Conservation (phyloP, 441 rosid species). For the Hura crepitans region DNA sequence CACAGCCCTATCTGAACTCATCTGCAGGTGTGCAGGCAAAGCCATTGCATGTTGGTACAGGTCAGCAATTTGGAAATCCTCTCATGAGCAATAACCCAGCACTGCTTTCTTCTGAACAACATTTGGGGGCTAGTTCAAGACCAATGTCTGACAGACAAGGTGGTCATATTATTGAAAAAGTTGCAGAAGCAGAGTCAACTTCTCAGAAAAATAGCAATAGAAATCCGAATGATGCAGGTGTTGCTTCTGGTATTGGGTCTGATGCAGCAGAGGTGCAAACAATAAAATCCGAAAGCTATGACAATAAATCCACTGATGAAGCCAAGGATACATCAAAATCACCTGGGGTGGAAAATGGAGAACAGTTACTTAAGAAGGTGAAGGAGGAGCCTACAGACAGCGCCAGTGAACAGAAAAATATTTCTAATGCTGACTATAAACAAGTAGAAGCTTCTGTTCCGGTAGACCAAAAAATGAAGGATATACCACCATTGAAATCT, state of each 20-base stretch:
- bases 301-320: slow-evolving; percentile 28
- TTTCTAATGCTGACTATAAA: slow-evolving; percentile 27
- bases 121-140: slow-evolving; percentile 29
- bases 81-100: slow-evolving; percentile 29
- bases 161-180: slow-evolving; percentile 29
- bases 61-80: slow-evolving; percentile 32
- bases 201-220: slow-evolving; percentile 29
- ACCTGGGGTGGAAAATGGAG: slow-evolving; percentile 27
- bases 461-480: slow-evolving; percentile 33
- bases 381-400: slow-evolving; percentile 36
- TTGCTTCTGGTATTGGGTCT: slow-evolving; percentile 20
- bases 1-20: slow-evolving; percentile 35
- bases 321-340: slow-evolving; percentile 29
- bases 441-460: slow-evolving; percentile 18
- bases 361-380: slow-evolving; percentile 26
- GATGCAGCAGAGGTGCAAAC: slow-evolving; percentile 30
- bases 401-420: slow-evolving; percentile 29
- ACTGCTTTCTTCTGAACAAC: slow-evolving; percentile 30
- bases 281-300: slow-evolving; percentile 39
- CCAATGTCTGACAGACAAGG: slow-evolving; percentile 29
- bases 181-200: slow-evolving; percentile 30
- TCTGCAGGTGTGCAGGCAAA: slow-evolving; percentile 32
- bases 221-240: slow-evolving; percentile 29
- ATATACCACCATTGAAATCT: slow-evolving; percentile 26
- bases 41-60: slow-evolving; percentile 32